A percentile compares a stretch with the other conserved stretches of the same genome.
Conservation (phyloP, 331 rosid genomes). For the Malus hybrid region DNA sequence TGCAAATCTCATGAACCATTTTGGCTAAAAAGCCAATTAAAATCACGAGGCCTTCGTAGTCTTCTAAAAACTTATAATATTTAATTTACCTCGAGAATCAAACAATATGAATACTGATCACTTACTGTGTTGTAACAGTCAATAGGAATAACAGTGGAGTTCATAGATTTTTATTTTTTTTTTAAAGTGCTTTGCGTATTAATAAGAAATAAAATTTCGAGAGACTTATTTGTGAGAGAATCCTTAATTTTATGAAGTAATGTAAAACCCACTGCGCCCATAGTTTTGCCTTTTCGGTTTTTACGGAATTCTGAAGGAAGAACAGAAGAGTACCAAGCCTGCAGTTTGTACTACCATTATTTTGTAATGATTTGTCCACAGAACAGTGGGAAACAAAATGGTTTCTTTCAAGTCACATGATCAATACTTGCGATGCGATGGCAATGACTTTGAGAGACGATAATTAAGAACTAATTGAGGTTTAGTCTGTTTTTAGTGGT, state of each 20-base stretch:
- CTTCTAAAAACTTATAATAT: too few species aligned
- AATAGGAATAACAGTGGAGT: too few species aligned
- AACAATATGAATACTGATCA: too few species aligned
- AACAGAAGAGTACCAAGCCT: not conserved
- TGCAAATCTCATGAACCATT: too few species aligned
- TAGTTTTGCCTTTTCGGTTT: not conserved
- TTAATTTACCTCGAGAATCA: too few species aligned
- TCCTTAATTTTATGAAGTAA: not conserved
- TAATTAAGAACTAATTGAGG: not conserved
- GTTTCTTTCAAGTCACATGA: constrained; percentile 15
- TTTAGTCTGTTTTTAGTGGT: not conserved
- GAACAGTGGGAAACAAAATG: not conserved
- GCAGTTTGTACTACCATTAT: not conserved
- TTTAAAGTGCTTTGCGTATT: too few species aligned
- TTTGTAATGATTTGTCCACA: not conserved
- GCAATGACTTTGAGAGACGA: not conserved
- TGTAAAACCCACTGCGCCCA: not conserved
- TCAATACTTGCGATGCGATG: not conserved
- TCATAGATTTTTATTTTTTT: too few species aligned
- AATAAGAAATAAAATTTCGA: too few species aligned
- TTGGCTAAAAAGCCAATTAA: too few species aligned
- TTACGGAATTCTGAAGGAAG: not conserved
- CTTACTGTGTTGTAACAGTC: too few species aligned
- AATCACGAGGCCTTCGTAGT: too few species aligned
- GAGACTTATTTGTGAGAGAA: too few species aligned